These are phyloP conservation scores for Fimicolochytrium jonesii DNA, from an alignment of 192 early-diverging fungal species.

Conservation along the genomic window DNA sequence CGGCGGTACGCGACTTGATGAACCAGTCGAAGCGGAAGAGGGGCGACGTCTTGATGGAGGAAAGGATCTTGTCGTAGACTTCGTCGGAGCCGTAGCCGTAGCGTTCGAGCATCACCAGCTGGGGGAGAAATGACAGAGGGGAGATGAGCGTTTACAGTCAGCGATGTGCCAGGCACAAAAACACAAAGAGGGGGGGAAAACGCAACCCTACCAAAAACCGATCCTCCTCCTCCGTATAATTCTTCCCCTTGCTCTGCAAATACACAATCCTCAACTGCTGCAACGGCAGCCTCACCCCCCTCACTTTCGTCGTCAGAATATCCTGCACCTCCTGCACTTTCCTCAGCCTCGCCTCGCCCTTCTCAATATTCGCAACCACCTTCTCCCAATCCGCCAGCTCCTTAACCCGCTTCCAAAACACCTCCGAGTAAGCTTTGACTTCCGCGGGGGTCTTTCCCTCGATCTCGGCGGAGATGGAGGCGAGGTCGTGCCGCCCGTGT, in stretches of 20 bases:
- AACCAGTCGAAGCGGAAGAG: constrained; percentile 98
- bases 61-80: constrained; percentile 87
- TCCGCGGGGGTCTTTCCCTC: constrained; percentile 90
- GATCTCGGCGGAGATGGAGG: constrained; percentile 76
- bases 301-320: constrained; percentile 72
- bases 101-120: constrained; percentile 80
- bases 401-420: constrained; percentile 85
- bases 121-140: not conserved
- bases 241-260: constrained; percentile 82
- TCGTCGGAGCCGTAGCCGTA: constrained; percentile 89
- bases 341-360: constrained; percentile 78
- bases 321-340: constrained; percentile 80
- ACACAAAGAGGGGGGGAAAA: too few species aligned
- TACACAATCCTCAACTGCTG: constrained; percentile 89
- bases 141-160: too few species aligned
- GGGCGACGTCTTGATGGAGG: constrained; percentile 74
- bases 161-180: too few species aligned
- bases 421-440: constrained; percentile 76
- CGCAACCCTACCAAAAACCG: constrained; percentile 81
- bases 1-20: constrained; percentile 86
- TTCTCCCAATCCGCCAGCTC: constrained; percentile 88
- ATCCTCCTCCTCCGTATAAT: constrained; percentile 95
- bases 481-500: constrained; percentile 73
- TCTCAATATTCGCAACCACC: constrained; percentile 77
- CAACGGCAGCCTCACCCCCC: constrained; percentile 69